Base-by-base conservation (phyloP, 2,329 filamentous ascomycete species). In the Cladosporium austrohemisphaericum region DNA sequence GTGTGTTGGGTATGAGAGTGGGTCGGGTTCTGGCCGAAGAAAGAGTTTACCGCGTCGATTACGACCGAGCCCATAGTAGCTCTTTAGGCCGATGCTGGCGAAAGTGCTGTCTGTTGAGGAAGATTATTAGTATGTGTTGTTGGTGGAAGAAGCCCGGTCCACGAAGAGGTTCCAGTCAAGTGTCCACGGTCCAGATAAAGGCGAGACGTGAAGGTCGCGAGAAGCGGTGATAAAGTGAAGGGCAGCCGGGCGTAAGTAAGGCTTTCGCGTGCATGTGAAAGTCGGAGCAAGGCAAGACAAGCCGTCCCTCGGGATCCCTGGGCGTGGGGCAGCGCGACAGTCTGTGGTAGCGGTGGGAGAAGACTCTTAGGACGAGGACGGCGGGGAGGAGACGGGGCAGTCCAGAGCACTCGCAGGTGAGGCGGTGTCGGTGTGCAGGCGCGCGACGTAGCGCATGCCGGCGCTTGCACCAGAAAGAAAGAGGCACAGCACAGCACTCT, bases 41-140 rank as follows among this genome's bases (percentile, higher is more conserved):
- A 76, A 71, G 88, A 83, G 69, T 86, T 79, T 71, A 83, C 81
- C 73, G 83, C 83, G 75, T 92, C 88, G 71, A 81, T 69, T 63
- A 81, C 71, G 59, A 81, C 69, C 65, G 78, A 79, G 73, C 77
- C 77, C 79, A 82, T 83, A 67, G 74, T 78, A 72, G 69, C 69
- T 57, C 60, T 56, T n/a, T 57, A 50, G 54, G 55, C 44, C 41
- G 48, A 36, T 45, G 48, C 38, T 50, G 38, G 40, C 49, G 41
- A 40, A 38, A 35, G 28, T 38, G 52, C 43, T 55, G 49, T 53
- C 49, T 54, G 46, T 43, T 14, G 45, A 31, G 41, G 47, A 46
- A 19, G 40, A 35, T 33, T 20, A 49, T 59, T 47, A 58, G 56
- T 51, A 4, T 48, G 8, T 36, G 47, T 33, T 35, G 38, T 20